phyloP scores from a whole-genome alignment of 768 basidiomycete genomes.

The Trametes villosa region DNA sequence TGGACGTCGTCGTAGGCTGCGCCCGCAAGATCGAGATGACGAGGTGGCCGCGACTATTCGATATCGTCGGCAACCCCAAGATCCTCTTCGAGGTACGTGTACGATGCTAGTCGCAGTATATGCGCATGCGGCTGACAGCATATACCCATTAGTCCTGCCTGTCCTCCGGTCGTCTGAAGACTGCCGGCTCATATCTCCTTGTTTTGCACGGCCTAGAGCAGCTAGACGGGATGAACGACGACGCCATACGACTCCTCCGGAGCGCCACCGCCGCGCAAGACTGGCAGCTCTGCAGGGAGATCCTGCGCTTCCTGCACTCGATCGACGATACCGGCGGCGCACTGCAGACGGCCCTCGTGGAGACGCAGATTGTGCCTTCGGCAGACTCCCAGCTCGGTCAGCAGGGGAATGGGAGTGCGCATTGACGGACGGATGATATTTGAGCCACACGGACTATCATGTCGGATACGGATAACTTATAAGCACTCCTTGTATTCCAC shows the following conservation, averaged over 20 bases:
- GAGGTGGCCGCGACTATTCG: conserved; percentile 87
- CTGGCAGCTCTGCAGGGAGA: conserved; percentile 90
- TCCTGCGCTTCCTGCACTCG: conserved; percentile 90
- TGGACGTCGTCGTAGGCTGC: conserved; percentile 95
- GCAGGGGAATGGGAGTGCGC: conserved; percentile 15
- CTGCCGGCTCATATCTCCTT: conserved; percentile 90
- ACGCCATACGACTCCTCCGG: conserved; percentile 80
- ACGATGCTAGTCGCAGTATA: background rate
- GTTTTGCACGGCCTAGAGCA: conserved; percentile 94
- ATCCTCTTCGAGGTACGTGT: conserved; percentile 82
- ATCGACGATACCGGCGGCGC: conserved; percentile 86
- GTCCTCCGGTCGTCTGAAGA: conserved; percentile 70
- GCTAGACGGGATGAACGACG: conserved; percentile 74
- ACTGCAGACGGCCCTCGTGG: conserved; percentile 61
- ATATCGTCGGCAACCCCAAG: conserved; percentile 89
- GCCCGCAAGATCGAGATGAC: conserved; percentile 96
- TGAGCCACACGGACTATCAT: background rate
- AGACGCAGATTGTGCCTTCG: conserved; percentile 47
- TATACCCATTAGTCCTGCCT: conserved; percentile 65
- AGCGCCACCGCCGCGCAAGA: conserved; percentile 78
- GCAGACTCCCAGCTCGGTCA: conserved; percentile 9
- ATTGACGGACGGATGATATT: background rate
- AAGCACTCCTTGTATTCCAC: background rate
- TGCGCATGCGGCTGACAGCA: background rate
- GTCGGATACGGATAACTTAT: conserved; percentile 6